Evolutionary conservation across 805 yeast species (phyloP).

Genomic region (Candida ovalis): DNA sequence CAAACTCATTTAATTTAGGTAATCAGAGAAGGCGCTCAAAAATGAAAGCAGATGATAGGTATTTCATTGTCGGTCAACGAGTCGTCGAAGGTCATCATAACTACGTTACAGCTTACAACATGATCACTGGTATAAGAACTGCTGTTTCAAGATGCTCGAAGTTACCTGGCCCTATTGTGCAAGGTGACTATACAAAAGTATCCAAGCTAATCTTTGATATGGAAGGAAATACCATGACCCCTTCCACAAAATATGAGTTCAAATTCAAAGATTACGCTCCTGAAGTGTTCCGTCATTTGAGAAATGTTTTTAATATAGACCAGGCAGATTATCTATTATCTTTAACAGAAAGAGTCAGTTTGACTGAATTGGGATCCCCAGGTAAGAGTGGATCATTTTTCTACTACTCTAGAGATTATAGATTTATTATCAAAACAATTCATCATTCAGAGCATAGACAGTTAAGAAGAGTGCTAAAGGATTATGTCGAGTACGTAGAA

Average conservation of each 20-base stretch:
- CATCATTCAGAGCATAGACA: conserved; percentile 91
- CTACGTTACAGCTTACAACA: conserved; percentile 90
- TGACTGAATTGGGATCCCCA: conserved; percentile 90
- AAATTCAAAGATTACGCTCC: conserved; percentile 97
- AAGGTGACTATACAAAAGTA: conserved; percentile 64
- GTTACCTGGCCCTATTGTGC: conserved; percentile 65
- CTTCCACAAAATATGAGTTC: conserved; percentile 92
- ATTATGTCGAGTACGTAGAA: conserved; percentile 77
- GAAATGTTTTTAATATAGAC: conserved; percentile 79
- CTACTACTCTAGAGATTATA: conserved; percentile 89
- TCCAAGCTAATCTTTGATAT: conserved; percentile 85
- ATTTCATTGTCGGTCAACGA: conserved; percentile 29
- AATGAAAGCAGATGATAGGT: conserved; percentile 25
- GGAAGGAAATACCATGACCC: conserved; percentile 84
- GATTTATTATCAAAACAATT: conserved; percentile 93
- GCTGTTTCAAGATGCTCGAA: conserved; percentile 93
- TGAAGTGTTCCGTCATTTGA: conserved; percentile 82
- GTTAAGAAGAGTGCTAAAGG: conserved; percentile 64
- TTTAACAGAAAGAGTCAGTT: conserved; percentile 85
- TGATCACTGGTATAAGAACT: conserved; percentile 95
- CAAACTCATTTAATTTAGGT: conserved; percentile 21
- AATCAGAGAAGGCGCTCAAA: conserved; percentile 20
- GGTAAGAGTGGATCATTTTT: conserved; percentile 97
- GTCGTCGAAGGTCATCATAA: conserved; percentile 82
- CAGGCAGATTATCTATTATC: conserved; percentile 95